These are phyloP conservation scores for Myxozyma mucilagina DNA, from an alignment of 805 yeast genomes.

Conservation along the genomic window DNA sequence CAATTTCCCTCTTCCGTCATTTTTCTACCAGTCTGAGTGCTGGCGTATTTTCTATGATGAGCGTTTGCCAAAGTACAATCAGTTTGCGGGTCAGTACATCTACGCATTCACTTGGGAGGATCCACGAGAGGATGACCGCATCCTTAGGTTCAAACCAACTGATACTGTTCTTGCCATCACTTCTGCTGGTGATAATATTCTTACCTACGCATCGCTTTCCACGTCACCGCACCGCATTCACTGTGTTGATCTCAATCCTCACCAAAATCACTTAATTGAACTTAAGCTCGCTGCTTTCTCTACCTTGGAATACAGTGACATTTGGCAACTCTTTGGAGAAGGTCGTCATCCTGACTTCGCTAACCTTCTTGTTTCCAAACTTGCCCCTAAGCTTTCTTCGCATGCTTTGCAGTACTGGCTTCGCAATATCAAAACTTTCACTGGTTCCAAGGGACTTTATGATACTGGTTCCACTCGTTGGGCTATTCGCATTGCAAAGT, in stretches of 20 bases:
- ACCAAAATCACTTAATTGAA: constrained; percentile 78
- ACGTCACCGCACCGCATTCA: constrained; percentile 75
- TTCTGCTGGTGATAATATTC: constrained; percentile 81
- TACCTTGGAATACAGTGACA: constrained; percentile 54
- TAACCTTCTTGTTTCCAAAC: constrained; percentile 53
- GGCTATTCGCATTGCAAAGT: constrained; percentile 72
- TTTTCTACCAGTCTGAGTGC: constrained; percentile 72
- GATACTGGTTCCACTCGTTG: constrained; percentile 85
- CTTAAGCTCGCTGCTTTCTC: constrained; percentile 72
- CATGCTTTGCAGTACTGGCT: constrained; percentile 82
- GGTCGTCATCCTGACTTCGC: constrained; percentile 61
- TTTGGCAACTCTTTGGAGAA: constrained; percentile 76
- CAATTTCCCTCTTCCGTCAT: constrained; percentile 74
- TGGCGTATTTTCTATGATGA: constrained; percentile 84
- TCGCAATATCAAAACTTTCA: constrained; percentile 62
- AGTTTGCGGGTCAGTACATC: constrained; percentile 75
- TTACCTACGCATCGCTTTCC: constrained; percentile 70
- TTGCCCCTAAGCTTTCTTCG: constrained; percentile 73
- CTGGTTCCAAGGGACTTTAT: constrained; percentile 62
- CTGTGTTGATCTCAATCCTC: constrained; percentile 82
- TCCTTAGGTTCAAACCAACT: constrained; percentile 57
- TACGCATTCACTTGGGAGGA: constrained; percentile 93
- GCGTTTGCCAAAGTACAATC: constrained; percentile 62
- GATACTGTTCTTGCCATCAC: constrained; percentile 82
- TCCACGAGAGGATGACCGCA: constrained; percentile 74